phyloP scores from a whole-genome alignment of 2,329 filamentous ascomycete species.

The Fusarium chlamydosporum region DNA sequence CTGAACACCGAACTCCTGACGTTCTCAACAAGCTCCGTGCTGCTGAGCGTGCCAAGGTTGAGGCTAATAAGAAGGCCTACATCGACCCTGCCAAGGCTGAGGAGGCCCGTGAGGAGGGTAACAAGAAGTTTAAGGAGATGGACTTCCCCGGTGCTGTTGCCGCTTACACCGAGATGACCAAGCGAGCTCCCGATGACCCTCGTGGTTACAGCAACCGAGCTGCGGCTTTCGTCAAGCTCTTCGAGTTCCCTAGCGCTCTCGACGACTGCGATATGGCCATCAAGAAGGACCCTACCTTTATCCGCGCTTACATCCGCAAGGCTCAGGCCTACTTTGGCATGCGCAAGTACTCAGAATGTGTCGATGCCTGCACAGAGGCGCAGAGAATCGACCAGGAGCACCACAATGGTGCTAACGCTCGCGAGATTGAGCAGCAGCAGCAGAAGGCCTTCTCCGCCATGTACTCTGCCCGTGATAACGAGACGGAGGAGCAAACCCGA shows the following conservation, averaged over 20 bases:
- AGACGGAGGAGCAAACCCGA: slow-evolving; percentile 95
- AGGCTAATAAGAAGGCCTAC: slow-evolving; percentile 82
- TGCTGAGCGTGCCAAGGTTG: slow-evolving; percentile 88
- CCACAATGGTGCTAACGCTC: slow-evolving; percentile 80
- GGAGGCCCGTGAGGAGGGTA: slow-evolving; percentile 93
- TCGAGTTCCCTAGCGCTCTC: slow-evolving; percentile 93
- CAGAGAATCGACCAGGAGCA: slow-evolving; percentile 78
- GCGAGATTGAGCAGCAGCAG: slow-evolving; percentile 94
- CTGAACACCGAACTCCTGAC: slow-evolving; percentile 96
- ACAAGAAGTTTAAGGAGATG: slow-evolving; percentile 95
- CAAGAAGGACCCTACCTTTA: slow-evolving; percentile 91
- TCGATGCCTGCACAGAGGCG: slow-evolving; percentile 90
- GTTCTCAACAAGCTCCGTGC: slow-evolving; percentile 92
- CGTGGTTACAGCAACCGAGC: slow-evolving; percentile 98
- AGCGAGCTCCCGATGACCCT: slow-evolving; percentile 92
- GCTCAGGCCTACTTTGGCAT: slow-evolving; percentile 96
- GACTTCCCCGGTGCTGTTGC: slow-evolving; percentile 97
- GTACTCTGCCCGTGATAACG: slow-evolving; percentile 90
- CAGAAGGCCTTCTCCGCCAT: slow-evolving; percentile 93
- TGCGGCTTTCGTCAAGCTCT: slow-evolving; percentile 95
- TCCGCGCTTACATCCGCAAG: slow-evolving; percentile 96
- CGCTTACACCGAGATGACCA: slow-evolving; percentile 96
- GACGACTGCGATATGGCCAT: slow-evolving; percentile 94
- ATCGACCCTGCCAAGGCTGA: slow-evolving; percentile 93
- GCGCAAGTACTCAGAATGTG: slow-evolving; percentile 96